Conservation (phyloP, 768 basidiomycete species). For the Hygrocybe coccinea region DNA sequence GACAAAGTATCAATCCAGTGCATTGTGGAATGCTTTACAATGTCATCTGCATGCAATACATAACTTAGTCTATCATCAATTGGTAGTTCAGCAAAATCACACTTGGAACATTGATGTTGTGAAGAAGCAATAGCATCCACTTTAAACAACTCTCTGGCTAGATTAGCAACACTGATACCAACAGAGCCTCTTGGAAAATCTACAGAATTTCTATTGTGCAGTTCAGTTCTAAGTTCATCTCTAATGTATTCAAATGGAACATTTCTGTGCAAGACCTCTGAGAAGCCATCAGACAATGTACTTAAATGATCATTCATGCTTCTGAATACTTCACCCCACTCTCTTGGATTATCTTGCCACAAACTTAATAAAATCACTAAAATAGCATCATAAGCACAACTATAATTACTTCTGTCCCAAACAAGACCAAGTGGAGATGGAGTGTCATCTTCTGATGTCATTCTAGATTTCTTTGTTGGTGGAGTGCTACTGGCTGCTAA, state of each 20-base stretch:
- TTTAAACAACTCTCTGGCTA: not conserved
- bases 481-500: not conserved
- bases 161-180: not conserved
- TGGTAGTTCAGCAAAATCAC: not conserved
- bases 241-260: not conserved
- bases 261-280: not conserved
- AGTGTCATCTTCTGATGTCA: not conserved
- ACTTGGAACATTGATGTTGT: not conserved
- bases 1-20: not conserved
- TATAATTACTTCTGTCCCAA: constrained; percentile 15
- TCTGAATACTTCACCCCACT: not conserved
- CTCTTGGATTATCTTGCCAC: not conserved
- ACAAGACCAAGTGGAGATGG: constrained; percentile 8
- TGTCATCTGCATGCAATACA: not conserved
- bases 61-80: too few species aligned
- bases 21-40: not conserved
- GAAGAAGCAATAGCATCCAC: not conserved
- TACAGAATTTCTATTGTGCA: not conserved
- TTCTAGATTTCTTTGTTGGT: constrained; percentile 1
- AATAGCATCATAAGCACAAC: constrained; percentile 20
- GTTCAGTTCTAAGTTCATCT: not conserved
- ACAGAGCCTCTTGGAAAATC: not conserved
- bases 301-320: too few species aligned
- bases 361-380: not conserved
- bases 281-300: too few species aligned